Conservation (phyloP, 169 alveolate species). For the Babesia caballi region DNA sequence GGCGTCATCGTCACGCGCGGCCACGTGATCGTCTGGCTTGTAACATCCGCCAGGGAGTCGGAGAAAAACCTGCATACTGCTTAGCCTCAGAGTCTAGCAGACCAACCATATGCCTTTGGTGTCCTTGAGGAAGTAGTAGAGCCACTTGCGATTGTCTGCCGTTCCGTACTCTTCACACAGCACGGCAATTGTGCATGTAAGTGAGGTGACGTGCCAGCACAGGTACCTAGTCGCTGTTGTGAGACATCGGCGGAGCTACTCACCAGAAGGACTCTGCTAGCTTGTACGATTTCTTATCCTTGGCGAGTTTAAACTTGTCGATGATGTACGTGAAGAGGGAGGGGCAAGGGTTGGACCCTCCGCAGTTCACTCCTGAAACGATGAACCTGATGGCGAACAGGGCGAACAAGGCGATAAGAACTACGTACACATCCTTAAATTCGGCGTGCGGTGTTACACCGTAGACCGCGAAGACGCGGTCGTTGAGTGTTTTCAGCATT, state of each 20-base stretch:
- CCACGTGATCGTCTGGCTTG: constrained; percentile 26
- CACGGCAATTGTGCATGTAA: constrained; percentile 3
- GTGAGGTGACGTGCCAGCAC: constrained; percentile 51
- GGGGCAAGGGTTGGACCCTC: background rate
- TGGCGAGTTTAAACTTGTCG: constrained; percentile 18
- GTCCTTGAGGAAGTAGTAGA: constrained; percentile 43
- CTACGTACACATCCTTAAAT: background rate
- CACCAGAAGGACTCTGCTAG: constrained; percentile 60
- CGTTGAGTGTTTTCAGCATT: background rate
- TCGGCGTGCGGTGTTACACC: background rate
- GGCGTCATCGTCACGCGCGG: constrained; percentile 35
- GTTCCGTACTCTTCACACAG: constrained; percentile 46
- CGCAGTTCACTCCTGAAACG: background rate
- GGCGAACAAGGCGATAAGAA: background rate
- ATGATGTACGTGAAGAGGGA: background rate
- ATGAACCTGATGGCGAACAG: background rate
- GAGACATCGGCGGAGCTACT: background rate
- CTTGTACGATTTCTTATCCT: constrained; percentile 23
- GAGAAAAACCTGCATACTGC: constrained; percentile 29
- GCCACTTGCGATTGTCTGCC: constrained; percentile 32
- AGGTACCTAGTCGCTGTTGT: constrained; percentile 38
- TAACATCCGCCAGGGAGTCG: constrained; percentile 17
- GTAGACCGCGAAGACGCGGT: background rate
- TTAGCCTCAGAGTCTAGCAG: too few relatives aligned
- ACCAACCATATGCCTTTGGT: constrained; percentile 52